These are phyloP conservation scores for Paracoccidioides brasiliensis DNA, from an alignment of 2,329 filamentous ascomycete species.

Conservation along the genomic window DNA sequence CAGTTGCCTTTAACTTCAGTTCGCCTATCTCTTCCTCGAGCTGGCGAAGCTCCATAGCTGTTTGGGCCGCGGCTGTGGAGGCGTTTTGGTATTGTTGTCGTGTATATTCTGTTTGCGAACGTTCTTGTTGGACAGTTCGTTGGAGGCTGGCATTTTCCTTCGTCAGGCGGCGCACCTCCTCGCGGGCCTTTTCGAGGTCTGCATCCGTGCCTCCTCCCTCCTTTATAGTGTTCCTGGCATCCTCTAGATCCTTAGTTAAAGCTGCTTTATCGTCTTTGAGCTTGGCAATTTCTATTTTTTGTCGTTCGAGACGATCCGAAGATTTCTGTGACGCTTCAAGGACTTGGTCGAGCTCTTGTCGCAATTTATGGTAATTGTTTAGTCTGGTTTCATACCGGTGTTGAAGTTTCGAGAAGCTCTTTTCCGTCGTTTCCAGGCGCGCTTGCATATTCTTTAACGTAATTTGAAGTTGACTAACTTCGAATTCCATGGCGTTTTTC, in stretches of 20 bases:
- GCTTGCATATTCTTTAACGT: slow-evolving; percentile 16
- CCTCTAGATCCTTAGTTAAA: slow-evolving; percentile 27
- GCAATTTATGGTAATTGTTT: slow-evolving; percentile 24
- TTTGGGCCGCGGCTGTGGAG: slow-evolving; percentile 31
- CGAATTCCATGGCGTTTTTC: slow-evolving; percentile 19
- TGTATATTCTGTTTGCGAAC: slow-evolving; percentile 33
- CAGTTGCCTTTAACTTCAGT: slow-evolving; percentile 25
- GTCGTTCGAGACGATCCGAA: slow-evolving; percentile 21
- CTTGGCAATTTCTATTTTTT: slow-evolving; percentile 25
- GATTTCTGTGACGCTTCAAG: slow-evolving; percentile 17
- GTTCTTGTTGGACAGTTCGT: slow-evolving; percentile 29
- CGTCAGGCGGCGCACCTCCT: slow-evolving; percentile 26
- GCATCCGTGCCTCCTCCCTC: slow-evolving; percentile 20
- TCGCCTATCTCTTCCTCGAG: slow-evolving; percentile 26
- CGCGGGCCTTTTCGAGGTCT: slow-evolving; percentile 29
- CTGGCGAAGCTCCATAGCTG: slow-evolving; percentile 25
- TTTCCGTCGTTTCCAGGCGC: slow-evolving; percentile 22
- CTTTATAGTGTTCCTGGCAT: slow-evolving; percentile 28
- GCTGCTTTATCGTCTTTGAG: slow-evolving; percentile 29
- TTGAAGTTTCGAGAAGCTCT: slow-evolving; percentile 25
- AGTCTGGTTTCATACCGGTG: slow-evolving; percentile 33
- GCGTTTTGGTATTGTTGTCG: slow-evolving; percentile 36
- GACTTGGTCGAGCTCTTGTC: slow-evolving; percentile 25
- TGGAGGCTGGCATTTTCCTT: slow-evolving; percentile 25
- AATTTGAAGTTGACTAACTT: slow-evolving; percentile 20